These are phyloP conservation scores for Chalaropsis thielavioides DNA, from an alignment of 2,329 filamentous ascomycete species.

Conservation along the genomic window DNA sequence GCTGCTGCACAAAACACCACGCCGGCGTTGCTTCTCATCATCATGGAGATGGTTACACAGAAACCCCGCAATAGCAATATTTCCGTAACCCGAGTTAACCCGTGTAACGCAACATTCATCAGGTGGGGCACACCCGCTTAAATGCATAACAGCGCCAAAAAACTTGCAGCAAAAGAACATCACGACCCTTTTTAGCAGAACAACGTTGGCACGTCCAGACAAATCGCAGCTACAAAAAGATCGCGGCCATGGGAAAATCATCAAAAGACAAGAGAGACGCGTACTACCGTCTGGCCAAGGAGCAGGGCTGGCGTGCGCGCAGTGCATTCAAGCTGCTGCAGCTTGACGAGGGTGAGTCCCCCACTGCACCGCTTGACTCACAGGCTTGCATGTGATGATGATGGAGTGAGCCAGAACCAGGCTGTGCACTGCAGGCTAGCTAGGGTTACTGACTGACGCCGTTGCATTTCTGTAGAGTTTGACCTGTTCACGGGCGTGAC, in stretches of 20 bases:
- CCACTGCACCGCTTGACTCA: constrained; percentile 12
- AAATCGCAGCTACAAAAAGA: no score
- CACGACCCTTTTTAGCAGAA: neutral
- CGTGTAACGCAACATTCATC: neutral
- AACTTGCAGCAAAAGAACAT: neutral
- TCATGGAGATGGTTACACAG: neutral
- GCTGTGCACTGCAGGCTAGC: neutral
- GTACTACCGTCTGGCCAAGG: constrained; percentile 94
- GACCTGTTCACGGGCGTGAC: constrained; percentile 83
- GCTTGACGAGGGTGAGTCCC: constrained; percentile 56
- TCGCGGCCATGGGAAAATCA: constrained; percentile 66
- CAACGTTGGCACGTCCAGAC: no score
- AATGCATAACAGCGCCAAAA: neutral
- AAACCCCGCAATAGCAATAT: neutral
- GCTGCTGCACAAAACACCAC: no score
- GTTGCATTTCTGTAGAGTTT: constrained; percentile 48
- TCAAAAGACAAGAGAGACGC: constrained; percentile 98
- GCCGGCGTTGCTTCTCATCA: no score
- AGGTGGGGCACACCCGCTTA: neutral
- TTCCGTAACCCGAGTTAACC: neutral
- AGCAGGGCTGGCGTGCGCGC: constrained; percentile 93
- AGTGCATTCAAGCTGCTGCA: constrained; percentile 96
- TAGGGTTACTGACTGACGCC: constrained; percentile 1
- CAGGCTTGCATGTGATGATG: neutral
- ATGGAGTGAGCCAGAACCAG: neutral